Evolutionary conservation across 2,329 filamentous ascomycete genomes (phyloP), one percentile per base, ranked within the genome.

Genomic region (Neofusicoccum umdonicola): DNA sequence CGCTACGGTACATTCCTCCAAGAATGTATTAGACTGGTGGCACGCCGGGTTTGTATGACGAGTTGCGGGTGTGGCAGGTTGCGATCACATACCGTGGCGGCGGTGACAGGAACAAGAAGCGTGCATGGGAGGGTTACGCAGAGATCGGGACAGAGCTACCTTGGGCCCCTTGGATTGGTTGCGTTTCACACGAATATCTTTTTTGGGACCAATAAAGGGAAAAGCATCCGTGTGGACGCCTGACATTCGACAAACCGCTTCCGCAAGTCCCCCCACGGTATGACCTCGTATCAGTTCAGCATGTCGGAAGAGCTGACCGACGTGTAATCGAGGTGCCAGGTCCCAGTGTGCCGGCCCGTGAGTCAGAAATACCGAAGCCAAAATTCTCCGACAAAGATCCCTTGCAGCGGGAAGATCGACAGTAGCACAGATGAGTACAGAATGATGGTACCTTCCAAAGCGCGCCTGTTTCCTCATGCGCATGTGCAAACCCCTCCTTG

Each of bases 81-180:
- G 34, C 34, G 19, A n/a, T n/a, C 22, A 44, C 54, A 13, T 58
- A 41, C 54, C 54, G 39, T 45, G 54, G 39, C 54, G 12, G 54
- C 39, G 54, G 54, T 58, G 54, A 58, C 54, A 58, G 54, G 54
- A 58, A 58, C 54, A 45, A 39, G 54, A 45, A 45, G 54, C 54
- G 7, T 58, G 54, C 54, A 58, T 58, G 11, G n/a, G 13, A 44
- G 39, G 54, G 54, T 58, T 3, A 39, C 41, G 54, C 54, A 34
- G 37, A 37, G 27, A 58, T 58, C 54, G 54, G 54, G 17, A 31
- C 15, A 44, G 22, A 39, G 54, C 22, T 44, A 13, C 54, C 22
- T 17, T 45, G 19, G 8, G 22, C 5, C 39, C 54, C 22, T 34
- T 13, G 39, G 41, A 31, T 58, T 58, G 54, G 54, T 9, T 17